Evolutionary conservation across 805 yeast genomes (phyloP).

Genomic region (Komagataella pastoris): DNA sequence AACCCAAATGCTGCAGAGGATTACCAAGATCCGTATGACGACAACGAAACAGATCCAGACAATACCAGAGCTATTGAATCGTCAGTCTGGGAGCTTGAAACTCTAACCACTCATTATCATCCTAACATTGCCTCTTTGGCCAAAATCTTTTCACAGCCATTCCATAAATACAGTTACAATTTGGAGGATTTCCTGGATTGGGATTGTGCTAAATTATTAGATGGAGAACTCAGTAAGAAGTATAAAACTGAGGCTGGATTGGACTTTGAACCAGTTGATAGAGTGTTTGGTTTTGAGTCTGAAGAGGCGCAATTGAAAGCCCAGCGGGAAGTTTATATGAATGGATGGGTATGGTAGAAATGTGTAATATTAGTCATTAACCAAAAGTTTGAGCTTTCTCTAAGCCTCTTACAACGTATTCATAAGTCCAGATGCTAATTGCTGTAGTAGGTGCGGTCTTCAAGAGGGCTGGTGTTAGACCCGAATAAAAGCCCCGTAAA

Average conservation of each 20-base stretch:
- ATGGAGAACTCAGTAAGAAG: slow-evolving; percentile 48
- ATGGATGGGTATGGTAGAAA: slow-evolving; percentile 4
- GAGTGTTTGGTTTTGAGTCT: slow-evolving; percentile 18
- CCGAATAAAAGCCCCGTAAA: slow-evolving; percentile 55
- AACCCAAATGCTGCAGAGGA: slow-evolving; percentile 19
- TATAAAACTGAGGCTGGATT: slow-evolving; percentile 65
- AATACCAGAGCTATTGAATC: slow-evolving; percentile 69
- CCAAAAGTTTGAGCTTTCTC: neutral
- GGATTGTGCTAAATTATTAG: slow-evolving; percentile 57
- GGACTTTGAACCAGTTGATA: slow-evolving; percentile 50
- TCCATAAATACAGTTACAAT: slow-evolving; percentile 69
- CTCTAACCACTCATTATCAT: slow-evolving; percentile 71
- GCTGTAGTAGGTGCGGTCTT: slow-evolving; percentile 71
- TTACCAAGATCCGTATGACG: slow-evolving; percentile 53
- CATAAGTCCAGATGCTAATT: slow-evolving; percentile 19
- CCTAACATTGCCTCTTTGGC: slow-evolving; percentile 93
- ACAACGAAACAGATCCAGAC: slow-evolving; percentile 58
- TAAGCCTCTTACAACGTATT: slow-evolving; percentile 11
- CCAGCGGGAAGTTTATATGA: slow-evolving; percentile 5
- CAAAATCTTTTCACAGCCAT: slow-evolving; percentile 78
- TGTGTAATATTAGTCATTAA: neutral
- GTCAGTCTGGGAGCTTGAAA: slow-evolving; percentile 85
- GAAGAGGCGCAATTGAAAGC: slow-evolving; percentile 5
- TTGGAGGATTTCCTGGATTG: slow-evolving; percentile 93
- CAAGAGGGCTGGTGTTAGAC: slow-evolving; percentile 53